Conservation (phyloP, 2,329 filamentous ascomycete genomes). For the Arthrobotrys pseudoclavata region DNA sequence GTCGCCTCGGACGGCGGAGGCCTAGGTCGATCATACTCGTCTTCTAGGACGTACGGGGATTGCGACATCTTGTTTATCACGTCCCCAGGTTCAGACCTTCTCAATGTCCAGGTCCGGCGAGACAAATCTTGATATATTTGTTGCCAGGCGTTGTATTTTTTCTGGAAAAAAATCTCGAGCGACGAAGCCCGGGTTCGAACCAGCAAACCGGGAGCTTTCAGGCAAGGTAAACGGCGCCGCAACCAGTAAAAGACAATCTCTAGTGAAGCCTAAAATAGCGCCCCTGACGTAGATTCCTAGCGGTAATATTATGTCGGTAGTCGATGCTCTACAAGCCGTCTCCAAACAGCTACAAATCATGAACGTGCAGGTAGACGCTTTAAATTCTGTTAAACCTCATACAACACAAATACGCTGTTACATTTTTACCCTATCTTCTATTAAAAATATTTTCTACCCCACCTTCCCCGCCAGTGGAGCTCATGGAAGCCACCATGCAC, state of each 20-base stretch:
- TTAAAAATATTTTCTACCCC: neutral
- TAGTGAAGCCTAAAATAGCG: too few relatives aligned
- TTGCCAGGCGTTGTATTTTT: conserved; percentile 42
- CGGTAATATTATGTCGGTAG: too few relatives aligned
- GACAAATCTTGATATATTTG: conserved; percentile 5
- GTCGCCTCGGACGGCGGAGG: conserved; percentile 34
- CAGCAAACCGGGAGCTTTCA: too few relatives aligned
- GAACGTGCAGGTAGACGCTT: too few relatives aligned
- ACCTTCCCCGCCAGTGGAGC: conserved; percentile 13
- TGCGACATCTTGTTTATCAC: conserved; percentile 24
- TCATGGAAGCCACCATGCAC: neutral
- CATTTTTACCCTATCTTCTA: neutral
- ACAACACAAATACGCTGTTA: neutral
- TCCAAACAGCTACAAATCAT: too few relatives aligned
- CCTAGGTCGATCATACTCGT: conserved; percentile 24
- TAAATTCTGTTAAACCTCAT: too few relatives aligned
- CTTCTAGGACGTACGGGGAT: conserved; percentile 6
- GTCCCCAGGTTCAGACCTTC: too few relatives aligned
- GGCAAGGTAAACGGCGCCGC: too few relatives aligned
- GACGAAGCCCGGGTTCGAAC: conserved; percentile 38
- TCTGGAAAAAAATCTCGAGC: conserved; percentile 15
- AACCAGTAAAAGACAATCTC: too few relatives aligned
- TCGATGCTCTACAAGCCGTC: too few relatives aligned
- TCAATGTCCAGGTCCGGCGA: too few relatives aligned
- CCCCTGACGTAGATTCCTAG: too few relatives aligned